phyloP scores from a whole-genome alignment of 2,329 filamentous ascomycete species.

The Ophiostoma piceae region DNA sequence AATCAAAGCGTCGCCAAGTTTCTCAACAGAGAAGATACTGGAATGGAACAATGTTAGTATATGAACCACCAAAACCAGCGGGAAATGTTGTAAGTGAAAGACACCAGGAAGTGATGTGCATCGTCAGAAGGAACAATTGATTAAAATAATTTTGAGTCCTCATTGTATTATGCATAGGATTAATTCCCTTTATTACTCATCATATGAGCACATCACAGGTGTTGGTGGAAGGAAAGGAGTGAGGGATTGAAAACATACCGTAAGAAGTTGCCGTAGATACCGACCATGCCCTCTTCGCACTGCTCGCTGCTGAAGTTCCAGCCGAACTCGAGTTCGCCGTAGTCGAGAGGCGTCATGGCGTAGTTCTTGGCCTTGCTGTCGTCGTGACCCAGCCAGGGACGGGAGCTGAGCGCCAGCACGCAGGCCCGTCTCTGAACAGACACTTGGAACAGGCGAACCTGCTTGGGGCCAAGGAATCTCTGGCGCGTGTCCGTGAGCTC shows the following conservation, averaged over 20 bases:
- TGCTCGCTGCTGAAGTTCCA: slow-evolving; percentile 97
- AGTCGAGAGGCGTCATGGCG: slow-evolving; percentile 86
- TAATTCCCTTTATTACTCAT: slow-evolving; percentile 53
- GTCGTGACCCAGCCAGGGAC: slow-evolving; percentile 94
- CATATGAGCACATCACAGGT: slow-evolving; percentile 36
- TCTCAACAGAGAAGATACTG: slow-evolving; percentile 87
- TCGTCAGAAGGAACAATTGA: slow-evolving; percentile 98
- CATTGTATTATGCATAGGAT: slow-evolving; percentile 51
- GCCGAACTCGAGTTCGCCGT: slow-evolving; percentile 81
- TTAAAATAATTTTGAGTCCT: slow-evolving; percentile 49
- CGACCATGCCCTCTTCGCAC: slow-evolving; percentile 88
- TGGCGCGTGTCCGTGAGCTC: slow-evolving; percentile 92
- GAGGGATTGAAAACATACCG: slow-evolving; percentile 52
- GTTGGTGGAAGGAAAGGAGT: slow-evolving; percentile 24
- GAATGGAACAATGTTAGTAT: slow-evolving; percentile 33
- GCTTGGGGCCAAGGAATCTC: slow-evolving; percentile 86
- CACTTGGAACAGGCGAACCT: slow-evolving; percentile 87
- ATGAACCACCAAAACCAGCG: slow-evolving; percentile 10
- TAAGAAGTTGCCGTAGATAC: slow-evolving; percentile 81
- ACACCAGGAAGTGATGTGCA: slow-evolving; percentile 26
- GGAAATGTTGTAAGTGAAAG: not conserved
- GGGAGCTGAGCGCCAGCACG: slow-evolving; percentile 82
- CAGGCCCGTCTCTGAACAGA: slow-evolving; percentile 78
- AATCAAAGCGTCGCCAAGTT: slow-evolving; percentile 76
- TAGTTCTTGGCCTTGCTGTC: slow-evolving; percentile 83